These are phyloP conservation scores for Talaromyces rugulosus DNA, from an alignment of 2,329 filamentous ascomycete genomes.

Conservation along the genomic window DNA sequence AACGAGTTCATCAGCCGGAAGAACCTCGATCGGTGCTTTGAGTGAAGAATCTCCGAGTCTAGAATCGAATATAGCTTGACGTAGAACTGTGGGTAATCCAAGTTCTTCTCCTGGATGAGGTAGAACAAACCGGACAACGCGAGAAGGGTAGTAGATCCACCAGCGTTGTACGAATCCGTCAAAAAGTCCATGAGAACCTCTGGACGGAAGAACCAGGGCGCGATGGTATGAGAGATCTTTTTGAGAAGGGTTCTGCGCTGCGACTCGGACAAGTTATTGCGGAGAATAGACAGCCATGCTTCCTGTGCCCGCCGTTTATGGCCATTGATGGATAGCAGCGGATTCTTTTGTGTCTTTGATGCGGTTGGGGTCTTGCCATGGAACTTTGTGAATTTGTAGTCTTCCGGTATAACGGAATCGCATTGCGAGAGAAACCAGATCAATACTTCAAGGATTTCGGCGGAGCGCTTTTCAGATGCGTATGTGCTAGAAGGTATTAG, in stretches of 20 bases:
- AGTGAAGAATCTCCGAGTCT: slow-evolving; percentile 81
- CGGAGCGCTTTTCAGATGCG: slow-evolving; percentile 21
- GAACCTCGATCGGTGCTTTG: slow-evolving; percentile 88
- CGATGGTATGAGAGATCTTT: slow-evolving; percentile 71
- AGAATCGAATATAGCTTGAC: slow-evolving; percentile 88
- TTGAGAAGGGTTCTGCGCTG: slow-evolving; percentile 76
- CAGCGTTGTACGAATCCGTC: slow-evolving; percentile 85
- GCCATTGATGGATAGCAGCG: slow-evolving; percentile 58
- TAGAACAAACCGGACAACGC: slow-evolving; percentile 93
- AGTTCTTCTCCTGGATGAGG: slow-evolving; percentile 85
- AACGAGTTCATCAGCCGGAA: slow-evolving; percentile 91
- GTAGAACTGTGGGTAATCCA: slow-evolving; percentile 96
- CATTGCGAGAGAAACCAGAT: slow-evolving; percentile 46
- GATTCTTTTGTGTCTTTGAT: slow-evolving; percentile 51
- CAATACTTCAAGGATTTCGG: slow-evolving; percentile 30
- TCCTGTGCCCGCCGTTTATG: slow-evolving; percentile 80
- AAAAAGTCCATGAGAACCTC: slow-evolving; percentile 94
- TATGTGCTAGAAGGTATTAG: slow-evolving; percentile 30
- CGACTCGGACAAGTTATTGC: slow-evolving; percentile 58
- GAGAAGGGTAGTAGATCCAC: slow-evolving; percentile 80
- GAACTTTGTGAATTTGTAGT: slow-evolving; percentile 34
- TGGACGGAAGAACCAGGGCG: slow-evolving; percentile 83
- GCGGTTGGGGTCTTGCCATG: slow-evolving; percentile 54
- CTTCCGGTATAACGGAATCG: slow-evolving; percentile 60
- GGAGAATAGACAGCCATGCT: slow-evolving; percentile 78